Percentiles rank a stretch among this genome's conserved stretches.
Conservation (phyloP, 2,329 filamentous ascomycete genomes). For the Pseudocercospora musae region DNA sequence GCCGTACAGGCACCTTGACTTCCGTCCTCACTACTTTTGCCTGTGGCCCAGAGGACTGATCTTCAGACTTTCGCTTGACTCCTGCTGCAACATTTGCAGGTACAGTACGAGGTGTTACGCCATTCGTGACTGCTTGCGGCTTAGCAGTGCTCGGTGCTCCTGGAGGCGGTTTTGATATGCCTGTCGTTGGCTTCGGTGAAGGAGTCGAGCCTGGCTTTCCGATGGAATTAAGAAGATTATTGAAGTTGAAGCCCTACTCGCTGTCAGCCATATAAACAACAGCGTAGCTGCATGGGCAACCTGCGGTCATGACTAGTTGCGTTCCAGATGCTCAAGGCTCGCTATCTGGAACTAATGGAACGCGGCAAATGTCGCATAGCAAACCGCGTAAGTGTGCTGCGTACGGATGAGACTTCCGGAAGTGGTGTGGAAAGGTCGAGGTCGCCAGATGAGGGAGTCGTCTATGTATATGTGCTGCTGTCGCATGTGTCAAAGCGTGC, state of each 20-base stretch:
- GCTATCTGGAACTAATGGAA: slow-evolving; percentile 13
- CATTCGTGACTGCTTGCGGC: slow-evolving; percentile 21
- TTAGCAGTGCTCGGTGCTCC: slow-evolving; percentile 12
- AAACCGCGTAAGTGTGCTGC: background rate
- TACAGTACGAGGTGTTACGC: slow-evolving; percentile 14
- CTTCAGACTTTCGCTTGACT: slow-evolving; percentile 37
- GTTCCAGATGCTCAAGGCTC: slow-evolving; percentile 13
- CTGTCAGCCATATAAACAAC: background rate
- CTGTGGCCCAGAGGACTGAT: slow-evolving; percentile 35
- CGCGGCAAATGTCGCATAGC: slow-evolving; percentile 7
- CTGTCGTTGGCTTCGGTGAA: slow-evolving; percentile 14
- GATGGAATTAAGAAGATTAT: background rate
- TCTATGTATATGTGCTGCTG: background rate
- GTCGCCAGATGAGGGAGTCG: background rate
- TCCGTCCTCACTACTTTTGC: slow-evolving; percentile 33
- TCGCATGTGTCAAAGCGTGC: background rate
- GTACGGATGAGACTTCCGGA: background rate
- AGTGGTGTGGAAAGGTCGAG: background rate
- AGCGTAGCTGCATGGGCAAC: slow-evolving; percentile 3
- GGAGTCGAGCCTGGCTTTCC: slow-evolving; percentile 14
- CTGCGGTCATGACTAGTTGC: slow-evolving; percentile 18
- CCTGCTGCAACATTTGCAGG: slow-evolving; percentile 30
- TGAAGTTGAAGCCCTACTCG: background rate
- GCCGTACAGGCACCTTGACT: slow-evolving; percentile 30
- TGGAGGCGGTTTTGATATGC: slow-evolving; percentile 18